Evolutionary conservation across 192 early-diverging fungal genomes (phyloP).

Genomic region (Tieghemiomyces parasiticus): DNA sequence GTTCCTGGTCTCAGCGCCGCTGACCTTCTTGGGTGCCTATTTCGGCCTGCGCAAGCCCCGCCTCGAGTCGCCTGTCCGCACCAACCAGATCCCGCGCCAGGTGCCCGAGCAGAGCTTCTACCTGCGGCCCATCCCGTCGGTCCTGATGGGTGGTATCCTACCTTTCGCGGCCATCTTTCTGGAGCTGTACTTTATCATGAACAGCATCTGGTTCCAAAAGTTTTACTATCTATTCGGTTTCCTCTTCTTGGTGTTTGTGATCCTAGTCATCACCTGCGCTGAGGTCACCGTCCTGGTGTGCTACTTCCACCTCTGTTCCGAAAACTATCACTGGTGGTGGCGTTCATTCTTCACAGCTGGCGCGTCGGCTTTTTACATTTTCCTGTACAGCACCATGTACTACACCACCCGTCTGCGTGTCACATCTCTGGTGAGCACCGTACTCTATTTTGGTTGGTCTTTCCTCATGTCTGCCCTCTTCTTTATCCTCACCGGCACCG

Average conservation of each 20-base stretch:
- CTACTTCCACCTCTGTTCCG: slow-evolving; percentile 79
- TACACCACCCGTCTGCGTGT: slow-evolving; percentile 67
- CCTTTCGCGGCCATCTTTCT: slow-evolving; percentile 92
- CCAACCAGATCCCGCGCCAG: slow-evolving; percentile 88
- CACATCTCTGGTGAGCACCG: slow-evolving; percentile 55
- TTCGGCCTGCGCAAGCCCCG: slow-evolving; percentile 49
- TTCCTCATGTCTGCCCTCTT: slow-evolving; percentile 56
- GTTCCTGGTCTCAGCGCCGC: slow-evolving; percentile 67
- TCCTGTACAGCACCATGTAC: slow-evolving; percentile 78
- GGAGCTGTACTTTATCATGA: slow-evolving; percentile 94
- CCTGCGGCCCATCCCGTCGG: slow-evolving; percentile 53
- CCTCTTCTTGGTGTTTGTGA: slow-evolving; percentile 72
- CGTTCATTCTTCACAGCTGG: slow-evolving; percentile 73
- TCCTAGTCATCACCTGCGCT: slow-evolving; percentile 69
- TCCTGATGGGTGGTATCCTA: slow-evolving; percentile 69
- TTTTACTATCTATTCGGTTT: slow-evolving; percentile 93
- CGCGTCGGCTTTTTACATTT: slow-evolving; percentile 74
- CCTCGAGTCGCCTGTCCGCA: slow-evolving; percentile 62
- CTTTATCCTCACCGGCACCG: slow-evolving; percentile 60
- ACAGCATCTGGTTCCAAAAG: slow-evolving; percentile 84
- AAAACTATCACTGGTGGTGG: slow-evolving; percentile 85
- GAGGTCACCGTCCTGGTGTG: slow-evolving; percentile 78
- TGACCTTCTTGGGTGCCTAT: slow-evolving; percentile 63
- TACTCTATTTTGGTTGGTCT: slow-evolving; percentile 87
- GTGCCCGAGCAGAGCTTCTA: slow-evolving; percentile 79